Conservation (phyloP, 2,329 filamentous ascomycete genomes). For the Chaetomiaceae sp. region DNA sequence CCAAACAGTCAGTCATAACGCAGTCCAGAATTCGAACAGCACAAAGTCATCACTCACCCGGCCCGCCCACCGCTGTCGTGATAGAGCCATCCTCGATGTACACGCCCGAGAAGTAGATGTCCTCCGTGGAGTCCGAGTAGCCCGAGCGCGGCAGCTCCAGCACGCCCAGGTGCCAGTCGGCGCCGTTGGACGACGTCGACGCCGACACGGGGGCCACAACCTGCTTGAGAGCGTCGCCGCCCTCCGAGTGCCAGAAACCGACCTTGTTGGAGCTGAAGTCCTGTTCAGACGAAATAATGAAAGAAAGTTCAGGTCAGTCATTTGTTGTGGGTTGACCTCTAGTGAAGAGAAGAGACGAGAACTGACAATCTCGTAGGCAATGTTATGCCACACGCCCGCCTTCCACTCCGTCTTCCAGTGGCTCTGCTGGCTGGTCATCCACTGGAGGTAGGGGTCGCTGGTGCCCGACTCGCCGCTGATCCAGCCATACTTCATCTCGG, state of each 20-base stretch:
- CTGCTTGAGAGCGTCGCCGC: slow-evolving; percentile 48
- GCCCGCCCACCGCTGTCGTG: slow-evolving; percentile 26
- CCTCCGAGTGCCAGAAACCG: slow-evolving; percentile 65
- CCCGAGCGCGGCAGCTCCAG: slow-evolving; percentile 56
- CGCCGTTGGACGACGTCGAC: slow-evolving; percentile 58
- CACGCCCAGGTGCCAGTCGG: slow-evolving; percentile 67
- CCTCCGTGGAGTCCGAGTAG: slow-evolving; percentile 50
- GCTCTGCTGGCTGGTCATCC: slow-evolving; percentile 55
- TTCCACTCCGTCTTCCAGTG: slow-evolving; percentile 58
- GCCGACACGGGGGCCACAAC: slow-evolving; percentile 55
- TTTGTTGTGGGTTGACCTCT: too few species aligned
- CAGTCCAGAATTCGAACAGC: too few species aligned
- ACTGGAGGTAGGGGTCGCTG: slow-evolving; percentile 51
- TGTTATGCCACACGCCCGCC: slow-evolving; percentile 65
- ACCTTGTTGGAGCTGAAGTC: slow-evolving; percentile 57
- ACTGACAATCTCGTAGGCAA: slow-evolving; percentile 64
- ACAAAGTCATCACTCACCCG: slow-evolving; percentile 12
- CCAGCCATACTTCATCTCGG: slow-evolving; percentile 66
- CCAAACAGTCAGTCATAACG: too few species aligned
- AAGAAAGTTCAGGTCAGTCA: slow-evolving; percentile 4
- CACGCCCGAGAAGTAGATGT: slow-evolving; percentile 66
- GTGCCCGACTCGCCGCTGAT: slow-evolving; percentile 41
- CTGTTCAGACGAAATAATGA: slow-evolving; percentile 22
- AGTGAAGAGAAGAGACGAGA: too few species aligned
- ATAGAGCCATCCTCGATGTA: slow-evolving; percentile 56